A percentile compares a stretch with the other conserved stretches of the same genome.
Evolutionary conservation across 2,329 filamentous ascomycete species (phyloP).

Genomic region (Aspergillus novoparasiticus): DNA sequence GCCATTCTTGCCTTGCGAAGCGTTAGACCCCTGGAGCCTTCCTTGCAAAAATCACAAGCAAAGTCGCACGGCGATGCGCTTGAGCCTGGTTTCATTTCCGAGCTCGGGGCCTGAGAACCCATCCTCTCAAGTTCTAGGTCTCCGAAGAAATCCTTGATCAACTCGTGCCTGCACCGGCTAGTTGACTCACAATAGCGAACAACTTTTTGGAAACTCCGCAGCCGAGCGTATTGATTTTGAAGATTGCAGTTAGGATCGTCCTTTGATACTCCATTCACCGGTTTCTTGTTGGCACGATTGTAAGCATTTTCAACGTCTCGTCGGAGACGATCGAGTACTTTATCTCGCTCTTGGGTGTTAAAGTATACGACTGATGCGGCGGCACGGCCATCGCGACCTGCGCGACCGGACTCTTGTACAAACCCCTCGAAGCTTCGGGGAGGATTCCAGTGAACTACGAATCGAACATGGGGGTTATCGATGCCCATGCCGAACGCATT

Average conservation of each 20-base stretch:
- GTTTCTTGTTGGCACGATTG: constrained; percentile 29
- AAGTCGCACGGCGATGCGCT: constrained; percentile 63
- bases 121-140: constrained; percentile 52
- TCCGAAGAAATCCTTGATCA: constrained; percentile 78
- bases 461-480: constrained; percentile 91
- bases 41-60: constrained; percentile 79
- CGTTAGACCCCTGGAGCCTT: constrained; percentile 58
- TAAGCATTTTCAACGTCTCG: constrained; percentile 45
- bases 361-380: constrained; percentile 90
- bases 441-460: constrained; percentile 92
- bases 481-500: constrained; percentile 98
- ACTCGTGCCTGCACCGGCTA: constrained; percentile 70
- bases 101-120: constrained; percentile 28
- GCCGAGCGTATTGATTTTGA: constrained; percentile 47
- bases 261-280: background rate
- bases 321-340: constrained; percentile 60
- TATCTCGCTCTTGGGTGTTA: constrained; percentile 80
- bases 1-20: constrained; percentile 53
- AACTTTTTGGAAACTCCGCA: constrained; percentile 67
- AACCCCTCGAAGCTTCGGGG: constrained; percentile 95
- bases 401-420: constrained; percentile 92
- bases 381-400: constrained; percentile 85
- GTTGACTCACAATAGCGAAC: constrained; percentile 81
- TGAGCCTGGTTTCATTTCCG: constrained; percentile 3
- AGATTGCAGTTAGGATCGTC: constrained; percentile 24